Evolutionary conservation across 768 basidiomycete species (phyloP).

Genomic region (Pleurotus eryngii): DNA sequence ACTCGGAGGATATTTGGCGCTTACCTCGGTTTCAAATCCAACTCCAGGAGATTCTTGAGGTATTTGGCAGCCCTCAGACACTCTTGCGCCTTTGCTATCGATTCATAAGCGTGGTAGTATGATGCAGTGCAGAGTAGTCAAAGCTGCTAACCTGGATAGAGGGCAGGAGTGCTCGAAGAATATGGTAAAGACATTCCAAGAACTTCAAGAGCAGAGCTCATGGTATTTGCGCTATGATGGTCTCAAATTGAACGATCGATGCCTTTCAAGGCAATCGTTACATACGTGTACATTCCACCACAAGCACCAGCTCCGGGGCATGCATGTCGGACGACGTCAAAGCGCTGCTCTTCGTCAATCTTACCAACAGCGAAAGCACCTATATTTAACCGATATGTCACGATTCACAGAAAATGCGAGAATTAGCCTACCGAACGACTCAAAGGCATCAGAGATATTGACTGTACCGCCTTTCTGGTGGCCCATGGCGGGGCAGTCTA

Average conservation of each 20-base stretch:
- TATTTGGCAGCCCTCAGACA: slow-evolving; percentile 77
- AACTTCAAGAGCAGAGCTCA: slow-evolving; percentile 82
- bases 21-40: slow-evolving; percentile 79
- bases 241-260: neutral
- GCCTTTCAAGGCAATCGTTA: slow-evolving; percentile 6
- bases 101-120: neutral
- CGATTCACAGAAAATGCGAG: neutral
- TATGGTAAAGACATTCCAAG: slow-evolving; percentile 86
- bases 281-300: slow-evolving; percentile 84
- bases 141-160: slow-evolving; percentile 52
- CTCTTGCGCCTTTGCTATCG: slow-evolving; percentile 77
- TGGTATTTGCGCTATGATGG: slow-evolving; percentile 68
- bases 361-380: slow-evolving; percentile 75
- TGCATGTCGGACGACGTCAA: slow-evolving; percentile 82
- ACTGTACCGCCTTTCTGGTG: slow-evolving; percentile 77
- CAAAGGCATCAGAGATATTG: slow-evolving; percentile 82
- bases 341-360: slow-evolving; percentile 75
- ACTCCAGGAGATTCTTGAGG: slow-evolving; percentile 67
- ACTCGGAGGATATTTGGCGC: neutral
- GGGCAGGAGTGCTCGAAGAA: slow-evolving; percentile 75
- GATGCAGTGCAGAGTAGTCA: neutral
- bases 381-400: slow-evolving; percentile 19
- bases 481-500: slow-evolving; percentile 79
- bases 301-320: slow-evolving; percentile 85
- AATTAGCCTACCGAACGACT: slow-evolving; percentile 62